Percentiles rank a stretch among this genome's conserved stretches.
Conservation (phyloP, 306 rosid genomes). For the Glycine soja region DNA sequence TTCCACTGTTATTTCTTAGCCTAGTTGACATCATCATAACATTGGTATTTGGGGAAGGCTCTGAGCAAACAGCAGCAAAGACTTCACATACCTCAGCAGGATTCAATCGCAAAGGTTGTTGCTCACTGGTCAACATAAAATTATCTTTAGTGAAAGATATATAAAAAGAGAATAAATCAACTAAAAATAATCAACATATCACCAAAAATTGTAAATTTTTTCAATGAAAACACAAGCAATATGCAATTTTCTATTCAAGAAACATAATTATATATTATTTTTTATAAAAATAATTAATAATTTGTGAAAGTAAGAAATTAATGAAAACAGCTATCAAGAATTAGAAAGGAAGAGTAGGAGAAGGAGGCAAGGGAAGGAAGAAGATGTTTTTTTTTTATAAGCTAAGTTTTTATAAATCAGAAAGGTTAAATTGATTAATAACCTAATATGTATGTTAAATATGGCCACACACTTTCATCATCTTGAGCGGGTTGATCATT, state of each 20-base stretch:
- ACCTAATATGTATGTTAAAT: no score
- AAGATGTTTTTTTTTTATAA: no score
- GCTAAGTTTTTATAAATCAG: no score
- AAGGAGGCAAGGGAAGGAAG: no score
- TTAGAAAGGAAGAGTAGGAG: no score
- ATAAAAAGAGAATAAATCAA: conserved; percentile 27
- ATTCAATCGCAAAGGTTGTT: conserved; percentile 87
- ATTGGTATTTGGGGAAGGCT: conserved; percentile 65
- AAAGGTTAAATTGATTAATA: no score
- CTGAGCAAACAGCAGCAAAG: conserved; percentile 94
- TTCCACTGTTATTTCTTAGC: conserved; percentile 69
- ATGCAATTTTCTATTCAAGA: conserved; percentile 14
- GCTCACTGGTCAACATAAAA: conserved; percentile 71
- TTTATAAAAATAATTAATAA: no score
- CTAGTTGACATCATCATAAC: conserved; percentile 63
- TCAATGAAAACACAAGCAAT: conserved; percentile 38
- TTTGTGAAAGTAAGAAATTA: no score
- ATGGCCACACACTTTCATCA: background rate
- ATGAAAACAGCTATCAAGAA: no score
- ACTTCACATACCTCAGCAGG: conserved; percentile 91
- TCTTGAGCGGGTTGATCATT: background rate
- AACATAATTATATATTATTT: background rate
- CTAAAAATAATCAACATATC: conserved; percentile 13
- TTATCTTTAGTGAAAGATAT: conserved; percentile 41
- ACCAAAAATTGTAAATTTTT: conserved; percentile 16